A percentile compares a stretch with the other conserved stretches of the same genome.
phyloP scores from a whole-genome alignment of 2,329 filamentous ascomycete genomes.

The Scopulariopsis brevicaulis region DNA sequence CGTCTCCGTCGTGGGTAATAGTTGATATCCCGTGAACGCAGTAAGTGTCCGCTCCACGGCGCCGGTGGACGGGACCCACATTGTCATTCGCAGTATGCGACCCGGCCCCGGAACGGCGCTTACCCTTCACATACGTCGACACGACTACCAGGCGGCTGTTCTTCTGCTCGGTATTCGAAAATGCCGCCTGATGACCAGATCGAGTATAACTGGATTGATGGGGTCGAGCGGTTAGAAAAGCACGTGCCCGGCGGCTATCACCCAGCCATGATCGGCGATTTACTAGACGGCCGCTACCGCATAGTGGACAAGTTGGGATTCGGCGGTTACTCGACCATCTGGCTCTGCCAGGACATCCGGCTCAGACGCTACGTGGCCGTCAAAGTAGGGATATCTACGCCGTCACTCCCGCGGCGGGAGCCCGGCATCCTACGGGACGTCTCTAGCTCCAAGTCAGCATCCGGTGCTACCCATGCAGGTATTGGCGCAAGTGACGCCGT shows the following conservation, averaged over 20 bases:
- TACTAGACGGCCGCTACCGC: not conserved
- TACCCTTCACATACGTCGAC: conserved; percentile 9
- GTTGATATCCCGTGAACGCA: too few relatives aligned
- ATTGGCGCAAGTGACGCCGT: not conserved
- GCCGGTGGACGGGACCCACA: too few relatives aligned
- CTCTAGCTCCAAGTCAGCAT: not conserved
- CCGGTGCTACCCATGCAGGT: not conserved
- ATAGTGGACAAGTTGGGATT: conserved; percentile 19
- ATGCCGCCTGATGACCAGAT: not conserved
- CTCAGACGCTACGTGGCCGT: conserved; percentile 15
- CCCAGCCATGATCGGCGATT: not conserved
- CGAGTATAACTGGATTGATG: not conserved
- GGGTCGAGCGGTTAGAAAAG: not conserved
- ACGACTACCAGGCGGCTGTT: not conserved
- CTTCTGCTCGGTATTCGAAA: not conserved
- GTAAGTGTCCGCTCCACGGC: too few relatives aligned
- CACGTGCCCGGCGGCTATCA: not conserved
- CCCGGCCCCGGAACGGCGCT: conserved; percentile 6
- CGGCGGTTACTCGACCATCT: conserved; percentile 24
- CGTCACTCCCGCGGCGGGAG: not conserved
- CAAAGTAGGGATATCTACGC: conserved; percentile 11
- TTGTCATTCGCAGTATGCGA: too few relatives aligned
- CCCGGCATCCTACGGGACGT: not conserved
- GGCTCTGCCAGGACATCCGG: conserved; percentile 22
- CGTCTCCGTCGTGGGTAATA: too few relatives aligned